Evolutionary conservation across 768 basidiomycete species (phyloP), one percentile per base, ranked within the genome.

Genomic region (Rickenella mellea): DNA sequence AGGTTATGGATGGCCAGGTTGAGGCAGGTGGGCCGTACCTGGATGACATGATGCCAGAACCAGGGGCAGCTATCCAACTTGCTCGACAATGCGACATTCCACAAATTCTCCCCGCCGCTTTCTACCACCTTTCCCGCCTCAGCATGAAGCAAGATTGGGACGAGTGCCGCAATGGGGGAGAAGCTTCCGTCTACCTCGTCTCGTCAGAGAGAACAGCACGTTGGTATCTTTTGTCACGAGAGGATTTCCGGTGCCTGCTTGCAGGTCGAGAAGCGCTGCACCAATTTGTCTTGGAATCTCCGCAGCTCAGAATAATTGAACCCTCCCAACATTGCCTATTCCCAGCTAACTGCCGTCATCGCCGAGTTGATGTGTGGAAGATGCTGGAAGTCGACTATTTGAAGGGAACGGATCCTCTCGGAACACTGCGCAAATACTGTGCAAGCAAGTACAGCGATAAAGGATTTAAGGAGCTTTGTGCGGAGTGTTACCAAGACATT

Each of bases 111-210:
- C 74, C 73, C 0, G 71, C 71, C 48, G 65, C 68, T 0, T 73
- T 64, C 50, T 74, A 75, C 53, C 69, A 69, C 52, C 56, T 73
- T 28, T 68, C 70, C 8, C 65, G 67, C 8, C 62, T 68, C 45
- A 52, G 30, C 51, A 53, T 27, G 32, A 35, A 35, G 32, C 15
- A 35, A 8, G 32, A 35, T 14, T 5, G 15, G 24, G 12, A 49
- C 48, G 45, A 53, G 54, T 26, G 41, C 52, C 6, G 41, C 48
- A 26, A 22, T 47, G 27, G 50, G 52, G 22, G 47, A 53, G 43
- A 35, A 30, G 30, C 48, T 35, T 6, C 14, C 14, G 6, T 8
- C 32, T n/a, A 14, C 14, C 5, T 21, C 32, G 14, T 8, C 52
- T 48, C 53, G 52, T 45, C 42, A 46, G 39, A 46, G 43, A 27